These are phyloP conservation scores for Medicago arabica DNA, from an alignment of 306 rosid genomes.

Conservation along the genomic window DNA sequence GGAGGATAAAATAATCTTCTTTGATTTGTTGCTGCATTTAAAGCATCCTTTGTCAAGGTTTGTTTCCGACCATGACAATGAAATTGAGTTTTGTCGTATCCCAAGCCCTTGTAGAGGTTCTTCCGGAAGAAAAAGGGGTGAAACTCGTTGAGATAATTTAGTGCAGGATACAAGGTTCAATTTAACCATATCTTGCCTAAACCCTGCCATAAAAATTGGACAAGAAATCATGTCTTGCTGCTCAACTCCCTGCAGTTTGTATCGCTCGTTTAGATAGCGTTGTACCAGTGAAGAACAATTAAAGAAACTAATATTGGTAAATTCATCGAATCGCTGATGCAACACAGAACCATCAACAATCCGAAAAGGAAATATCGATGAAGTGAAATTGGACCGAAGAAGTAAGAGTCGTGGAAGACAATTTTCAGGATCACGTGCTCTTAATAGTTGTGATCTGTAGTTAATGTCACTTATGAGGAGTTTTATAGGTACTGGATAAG, in stretches of 20 bases:
- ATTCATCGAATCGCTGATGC: not conserved
- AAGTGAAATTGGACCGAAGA: not conserved
- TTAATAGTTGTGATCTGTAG: not conserved
- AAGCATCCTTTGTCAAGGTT: not conserved
- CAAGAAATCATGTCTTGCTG: not conserved
- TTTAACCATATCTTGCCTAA: not conserved
- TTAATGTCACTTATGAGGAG: not conserved
- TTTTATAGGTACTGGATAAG: not conserved
- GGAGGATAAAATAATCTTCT: not conserved
- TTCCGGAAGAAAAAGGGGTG: not conserved
- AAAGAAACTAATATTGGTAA: not conserved
- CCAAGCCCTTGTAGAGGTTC: not conserved
- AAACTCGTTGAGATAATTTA: not conserved
- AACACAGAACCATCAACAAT: not conserved
- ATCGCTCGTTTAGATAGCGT: no score
- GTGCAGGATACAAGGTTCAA: not conserved
- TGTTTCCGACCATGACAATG: not conserved
- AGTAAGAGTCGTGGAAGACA: not conserved
- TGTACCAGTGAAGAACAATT: not conserved
- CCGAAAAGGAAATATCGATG: not conserved
- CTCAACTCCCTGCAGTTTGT: accelerated
- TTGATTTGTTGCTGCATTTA: not conserved
- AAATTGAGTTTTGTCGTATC: not conserved
- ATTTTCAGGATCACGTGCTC: not conserved
- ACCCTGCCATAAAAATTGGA: not conserved